phyloP scores from a whole-genome alignment of 768 basidiomycete genomes.

The Hypholoma sublateritium region DNA sequence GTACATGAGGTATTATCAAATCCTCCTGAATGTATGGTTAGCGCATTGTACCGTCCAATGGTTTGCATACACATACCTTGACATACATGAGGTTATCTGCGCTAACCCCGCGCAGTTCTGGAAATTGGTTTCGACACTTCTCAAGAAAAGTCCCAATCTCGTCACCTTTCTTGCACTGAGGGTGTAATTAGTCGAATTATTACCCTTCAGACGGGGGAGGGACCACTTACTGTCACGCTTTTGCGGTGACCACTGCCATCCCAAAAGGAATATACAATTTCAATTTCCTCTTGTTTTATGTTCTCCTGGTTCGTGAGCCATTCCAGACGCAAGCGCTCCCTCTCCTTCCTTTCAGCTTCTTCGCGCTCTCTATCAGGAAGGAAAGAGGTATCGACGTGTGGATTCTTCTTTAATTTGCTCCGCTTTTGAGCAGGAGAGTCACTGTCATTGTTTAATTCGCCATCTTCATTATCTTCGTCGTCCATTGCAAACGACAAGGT shows the following conservation, averaged over 20 bases:
- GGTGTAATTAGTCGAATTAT: neutral
- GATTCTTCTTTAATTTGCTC: slow-evolving; percentile 89
- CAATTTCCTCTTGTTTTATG: slow-evolving; percentile 72
- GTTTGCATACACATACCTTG: slow-evolving; percentile 53
- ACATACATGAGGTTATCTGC: slow-evolving; percentile 99
- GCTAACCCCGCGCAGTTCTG: slow-evolving; percentile 85
- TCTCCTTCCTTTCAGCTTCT: slow-evolving; percentile 83
- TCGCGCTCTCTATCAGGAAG: slow-evolving; percentile 97
- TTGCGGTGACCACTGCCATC: slow-evolving; percentile 97
- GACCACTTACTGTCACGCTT: slow-evolving; percentile 71
- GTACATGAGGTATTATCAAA: slow-evolving; percentile 92
- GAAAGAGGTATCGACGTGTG: slow-evolving; percentile 96
- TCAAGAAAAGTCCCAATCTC: slow-evolving; percentile 84
- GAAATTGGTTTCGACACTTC: slow-evolving; percentile 90
- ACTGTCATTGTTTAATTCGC: slow-evolving; percentile 34
- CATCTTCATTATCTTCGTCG: slow-evolving; percentile 58
- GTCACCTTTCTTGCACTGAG: slow-evolving; percentile 96
- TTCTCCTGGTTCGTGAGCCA: slow-evolving; percentile 79
- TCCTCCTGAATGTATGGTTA: slow-evolving; percentile 67
- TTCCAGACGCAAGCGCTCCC: slow-evolving; percentile 86
- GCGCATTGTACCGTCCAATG: neutral
- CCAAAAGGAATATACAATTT: slow-evolving; percentile 97
- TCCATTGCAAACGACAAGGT: slow-evolving; percentile 92
- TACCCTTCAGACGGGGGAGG: neutral
- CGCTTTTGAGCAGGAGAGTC: slow-evolving; percentile 59